Base-by-base conservation (phyloP, 2,329 filamentous ascomycete species). In the Trichoderma afroharzianum region DNA sequence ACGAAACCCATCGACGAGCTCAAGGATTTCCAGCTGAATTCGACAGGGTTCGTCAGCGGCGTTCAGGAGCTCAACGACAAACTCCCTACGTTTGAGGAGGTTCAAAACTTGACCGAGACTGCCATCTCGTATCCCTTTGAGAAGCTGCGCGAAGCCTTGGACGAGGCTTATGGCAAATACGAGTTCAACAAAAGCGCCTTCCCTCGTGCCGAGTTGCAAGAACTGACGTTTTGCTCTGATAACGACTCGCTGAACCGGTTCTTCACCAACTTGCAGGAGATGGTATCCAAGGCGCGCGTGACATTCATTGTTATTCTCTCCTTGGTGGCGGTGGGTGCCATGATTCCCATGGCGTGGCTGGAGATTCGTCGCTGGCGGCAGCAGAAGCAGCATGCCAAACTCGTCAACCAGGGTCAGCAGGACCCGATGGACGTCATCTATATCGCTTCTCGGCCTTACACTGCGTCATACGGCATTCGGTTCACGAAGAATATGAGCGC, bases 361-460 rank as follows among this genome's bases (percentile, higher is more conserved):
- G 95, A 98, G 82, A 90, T 95, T 73, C 88, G 90, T 75, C 87
- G 92, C 68, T 98, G 91, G 89, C 88, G 89, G 59, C 87, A 85
- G 36, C 92, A 94, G 86, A 88, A 91, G 79, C 85, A 91, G 75
- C 90, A 91, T 72, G 88, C 93, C 26, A 83, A 86, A 70, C 84
- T 94, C 36, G 87, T 97, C 75, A 84, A 86, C 59, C 84, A 87
- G 75, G 85, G 91, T 70, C 87, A 89, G 33, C 90, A 90, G 78
- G 94, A 98, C 77, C 88, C 92, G 1, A 90, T 97, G 86, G 95
- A 98, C 79, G 90, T 95, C 43, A 89, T 97, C 55, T 97, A 98
- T 82, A 92, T 98, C 75, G 90, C 92, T 36, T 95, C 93, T 39
- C 89, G 94, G 26, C 94, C 95, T 1, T 89, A 91, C 76, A 93